Evolutionary conservation across 2,329 filamentous ascomycete species (phyloP), one percentile per base, ranked within the genome.

Genomic region (Dichotomopilus funicola): DNA sequence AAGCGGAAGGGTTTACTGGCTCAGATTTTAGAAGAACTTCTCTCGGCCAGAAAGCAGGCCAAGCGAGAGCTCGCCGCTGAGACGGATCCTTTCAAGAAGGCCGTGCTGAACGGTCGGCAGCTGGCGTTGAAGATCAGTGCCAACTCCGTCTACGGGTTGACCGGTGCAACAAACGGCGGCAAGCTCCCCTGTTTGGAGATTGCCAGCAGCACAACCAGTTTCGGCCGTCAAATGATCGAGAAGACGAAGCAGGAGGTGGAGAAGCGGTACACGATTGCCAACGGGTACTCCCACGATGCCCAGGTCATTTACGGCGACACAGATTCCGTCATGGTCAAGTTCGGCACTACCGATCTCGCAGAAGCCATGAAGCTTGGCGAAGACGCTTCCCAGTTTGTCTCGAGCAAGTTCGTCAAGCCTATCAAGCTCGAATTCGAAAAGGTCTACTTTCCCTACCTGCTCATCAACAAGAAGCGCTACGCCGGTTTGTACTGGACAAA

Each of bases 391-490:
- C 79, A 86, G 19, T 95, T 78, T 64, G 94, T 99, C 42, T 96
- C 94, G 4, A 81, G 82, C 46, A 96, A 96, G 70, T 99, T 99
- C 69, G 77, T 91, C 70, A 95, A 94, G 68, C 94, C 94, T 4
- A 99, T 99, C 79, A 99, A 97, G 75, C 82, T 99, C 36, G 94
- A 99, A 71, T 99, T 99, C 72, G 94, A 99, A 71, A 99, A 99
- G 73, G 92, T 99, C 1, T 99, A 99, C 73, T 99, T 88, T 70
- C 94, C 94, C 0, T 99, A 99, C 69, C 79, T 99, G 37, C 80
- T 99, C 51, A 99, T 99, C 83, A 99, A 99, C 83, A 99, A 99
- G 78, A 99, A 99, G 78, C 88, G 94, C 61, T 99, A 99, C 67
- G 94, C 94, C 7, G 94, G 94, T n/a, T 74, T 99, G 36, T 97